These are phyloP conservation scores for Carex littledalei DNA, from an alignment of 176 grass and related monocot genomes.

Conservation along the genomic window DNA sequence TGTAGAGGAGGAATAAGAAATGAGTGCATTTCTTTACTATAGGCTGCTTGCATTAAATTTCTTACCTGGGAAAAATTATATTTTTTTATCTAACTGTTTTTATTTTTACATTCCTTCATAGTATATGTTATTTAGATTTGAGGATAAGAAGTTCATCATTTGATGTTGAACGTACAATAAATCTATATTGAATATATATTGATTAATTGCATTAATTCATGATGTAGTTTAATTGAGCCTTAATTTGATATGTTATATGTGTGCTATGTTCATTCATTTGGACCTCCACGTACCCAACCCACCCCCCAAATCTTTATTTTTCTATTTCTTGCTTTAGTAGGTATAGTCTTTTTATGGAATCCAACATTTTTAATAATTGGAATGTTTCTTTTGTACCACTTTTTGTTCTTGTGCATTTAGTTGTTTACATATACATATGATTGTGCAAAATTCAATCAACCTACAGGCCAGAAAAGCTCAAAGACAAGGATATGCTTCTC, in stretches of 20 bases:
- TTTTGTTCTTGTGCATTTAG: background rate
- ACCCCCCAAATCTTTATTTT: background rate
- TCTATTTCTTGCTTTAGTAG: conserved; percentile 7
- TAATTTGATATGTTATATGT: background rate
- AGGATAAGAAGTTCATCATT: background rate
- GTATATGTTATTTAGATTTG: background rate
- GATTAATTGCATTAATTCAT: background rate
- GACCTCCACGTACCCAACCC: background rate
- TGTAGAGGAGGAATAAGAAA: background rate
- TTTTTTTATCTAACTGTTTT: background rate
- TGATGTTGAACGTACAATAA: background rate
- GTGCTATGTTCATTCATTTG: background rate
- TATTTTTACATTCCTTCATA: background rate
- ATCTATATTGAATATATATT: background rate
- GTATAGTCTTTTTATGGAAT: conserved; percentile 5
- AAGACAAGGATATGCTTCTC: background rate
- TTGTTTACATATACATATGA: background rate
- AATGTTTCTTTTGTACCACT: background rate
- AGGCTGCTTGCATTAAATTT: background rate
- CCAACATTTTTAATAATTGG: background rate
- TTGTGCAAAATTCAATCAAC: conserved; percentile 5
- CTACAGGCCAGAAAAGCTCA: background rate
- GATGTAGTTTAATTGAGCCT: background rate
- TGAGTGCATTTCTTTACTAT: background rate
- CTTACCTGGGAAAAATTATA: background rate